Percentiles rank a stretch among this genome's conserved stretches.
These are phyloP conservation scores for Botryotinia calthae DNA, from an alignment of 2,329 filamentous ascomycete species.

Conservation along the genomic window DNA sequence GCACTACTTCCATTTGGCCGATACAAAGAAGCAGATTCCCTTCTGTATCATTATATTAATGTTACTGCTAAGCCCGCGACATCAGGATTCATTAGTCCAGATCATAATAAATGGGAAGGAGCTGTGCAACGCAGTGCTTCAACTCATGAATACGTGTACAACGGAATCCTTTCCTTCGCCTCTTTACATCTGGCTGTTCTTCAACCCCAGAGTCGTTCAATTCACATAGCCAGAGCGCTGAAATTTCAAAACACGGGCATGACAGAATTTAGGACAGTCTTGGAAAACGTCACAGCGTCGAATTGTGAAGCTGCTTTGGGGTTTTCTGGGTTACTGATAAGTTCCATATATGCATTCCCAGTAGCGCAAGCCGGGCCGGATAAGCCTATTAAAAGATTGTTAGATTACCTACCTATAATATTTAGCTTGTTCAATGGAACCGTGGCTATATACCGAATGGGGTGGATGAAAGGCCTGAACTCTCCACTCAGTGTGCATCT, in stretches of 20 bases:
- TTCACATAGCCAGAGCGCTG: background rate
- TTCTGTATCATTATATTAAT: conserved; percentile 15
- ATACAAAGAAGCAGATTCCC: background rate
- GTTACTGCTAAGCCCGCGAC: conserved; percentile 6
- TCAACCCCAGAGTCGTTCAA: background rate
- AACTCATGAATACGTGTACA: conserved; percentile 14
- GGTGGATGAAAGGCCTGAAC: conserved; percentile 11
- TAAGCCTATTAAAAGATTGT: background rate
- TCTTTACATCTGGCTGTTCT: conserved; percentile 11
- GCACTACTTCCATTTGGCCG: background rate
- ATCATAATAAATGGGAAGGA: conserved; percentile 11
- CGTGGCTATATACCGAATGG: conserved; percentile 14
- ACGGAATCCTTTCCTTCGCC: conserved; percentile 16
- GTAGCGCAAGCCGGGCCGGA: conserved; percentile 6
- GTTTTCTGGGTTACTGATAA: conserved; percentile 9
- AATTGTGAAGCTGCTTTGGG: conserved; percentile 15
- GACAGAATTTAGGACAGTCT: background rate
- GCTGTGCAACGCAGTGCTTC: conserved; percentile 3
- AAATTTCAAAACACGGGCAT: conserved; percentile 13
- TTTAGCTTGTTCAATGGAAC: conserved; percentile 16
- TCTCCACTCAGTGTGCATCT: background rate
- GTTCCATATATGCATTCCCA: conserved; percentile 14
- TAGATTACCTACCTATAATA: conserved; percentile 5
- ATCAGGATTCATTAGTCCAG: conserved; percentile 10
- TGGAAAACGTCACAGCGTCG: background rate